A percentile compares a stretch with the other conserved stretches of the same genome.
phyloP scores from a whole-genome alignment of 2,329 filamentous ascomycete genomes.

The Colletotrichum lupini region DNA sequence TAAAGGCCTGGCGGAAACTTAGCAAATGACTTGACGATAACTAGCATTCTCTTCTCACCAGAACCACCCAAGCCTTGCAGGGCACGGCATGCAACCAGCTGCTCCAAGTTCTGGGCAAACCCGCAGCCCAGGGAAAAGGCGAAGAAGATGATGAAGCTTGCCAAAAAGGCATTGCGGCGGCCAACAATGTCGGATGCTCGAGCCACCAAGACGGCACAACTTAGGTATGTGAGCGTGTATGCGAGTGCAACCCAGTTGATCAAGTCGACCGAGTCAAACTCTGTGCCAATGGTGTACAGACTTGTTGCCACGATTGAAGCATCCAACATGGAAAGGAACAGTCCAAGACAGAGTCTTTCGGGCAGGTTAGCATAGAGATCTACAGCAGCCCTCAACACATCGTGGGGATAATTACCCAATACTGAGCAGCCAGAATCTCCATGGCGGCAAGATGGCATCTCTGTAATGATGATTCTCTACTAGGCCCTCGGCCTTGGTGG shows the following conservation, averaged over 20 bases:
- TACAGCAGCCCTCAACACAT: neutral
- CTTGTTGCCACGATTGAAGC: slow-evolving; percentile 70
- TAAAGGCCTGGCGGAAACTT: slow-evolving; percentile 55
- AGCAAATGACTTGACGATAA: slow-evolving; percentile 15
- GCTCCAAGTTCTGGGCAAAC: slow-evolving; percentile 52
- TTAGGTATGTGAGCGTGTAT: slow-evolving; percentile 67
- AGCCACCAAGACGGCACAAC: slow-evolving; percentile 67
- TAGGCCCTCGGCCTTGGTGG: neutral
- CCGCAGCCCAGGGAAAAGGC: slow-evolving; percentile 68
- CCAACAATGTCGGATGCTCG: slow-evolving; percentile 66
- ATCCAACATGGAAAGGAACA: slow-evolving; percentile 70
- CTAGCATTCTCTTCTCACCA: slow-evolving; percentile 45
- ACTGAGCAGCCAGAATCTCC: slow-evolving; percentile 48
- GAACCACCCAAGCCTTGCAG: slow-evolving; percentile 62
- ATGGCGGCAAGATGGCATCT: slow-evolving; percentile 39
- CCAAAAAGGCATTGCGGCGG: slow-evolving; percentile 61
- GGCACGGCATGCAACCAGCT: slow-evolving; percentile 54
- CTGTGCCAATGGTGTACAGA: slow-evolving; percentile 63
- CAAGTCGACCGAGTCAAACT: slow-evolving; percentile 57
- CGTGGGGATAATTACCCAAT: slow-evolving; percentile 42
- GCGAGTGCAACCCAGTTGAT: slow-evolving; percentile 67
- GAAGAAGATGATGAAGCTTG: slow-evolving; percentile 64
- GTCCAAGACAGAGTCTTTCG: slow-evolving; percentile 59
- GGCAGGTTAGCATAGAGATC: neutral
- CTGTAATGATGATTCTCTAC: slow-evolving; percentile 2